Base-by-base conservation (phyloP, 768 basidiomycete species). In the Lentinula lateritia region DNA sequence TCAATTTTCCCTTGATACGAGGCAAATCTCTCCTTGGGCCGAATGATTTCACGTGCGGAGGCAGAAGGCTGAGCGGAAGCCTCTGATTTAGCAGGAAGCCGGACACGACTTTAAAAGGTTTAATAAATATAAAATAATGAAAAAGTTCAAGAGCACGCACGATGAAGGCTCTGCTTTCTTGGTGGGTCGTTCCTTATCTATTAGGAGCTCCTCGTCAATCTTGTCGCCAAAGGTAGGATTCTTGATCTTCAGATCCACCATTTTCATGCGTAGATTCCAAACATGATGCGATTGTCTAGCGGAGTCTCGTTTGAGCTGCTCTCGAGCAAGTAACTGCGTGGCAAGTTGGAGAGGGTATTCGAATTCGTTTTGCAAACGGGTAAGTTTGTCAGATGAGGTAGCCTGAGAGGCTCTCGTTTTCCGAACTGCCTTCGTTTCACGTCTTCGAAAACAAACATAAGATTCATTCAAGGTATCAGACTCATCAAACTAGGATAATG, bases 401-500 rank as follows among this genome's bases (percentile, higher is more conserved):
- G 87, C 87, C 69, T 98, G 95, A 1, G 90, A 90, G 13, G 94
- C 89, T 7, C 96, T 87, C 8, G 96, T 98, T 77, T 98, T 98
- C 64, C 97, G 87, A 50, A 93, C 84, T 3, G 92, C 87, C 72
- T 98, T 98, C 73, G 90, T 88, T 71, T 98, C 96, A 59, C 95
- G 88, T 63, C 95, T 83, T 41, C 97, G 86, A 82, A 99, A 99
- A 74, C 97, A 99, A 50, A 98, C 90, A 65, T 98, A 98, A 0
- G 96, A 95, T 67, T 96, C 95, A 60, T 92, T 93, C 66, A 82
- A 82, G 50, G 88, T 88, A 71, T 97, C 94, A 18, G 89, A 82
- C 75, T 98, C 95, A 71, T 98, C 95, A 68, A 84, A 88, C 90
- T 92, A 45, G 5, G 43, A 54, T 28, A 62, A 13, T 66, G 36